Base-by-base conservation (phyloP, 129 eudicot species). In the Flaveria linearis region DNA sequence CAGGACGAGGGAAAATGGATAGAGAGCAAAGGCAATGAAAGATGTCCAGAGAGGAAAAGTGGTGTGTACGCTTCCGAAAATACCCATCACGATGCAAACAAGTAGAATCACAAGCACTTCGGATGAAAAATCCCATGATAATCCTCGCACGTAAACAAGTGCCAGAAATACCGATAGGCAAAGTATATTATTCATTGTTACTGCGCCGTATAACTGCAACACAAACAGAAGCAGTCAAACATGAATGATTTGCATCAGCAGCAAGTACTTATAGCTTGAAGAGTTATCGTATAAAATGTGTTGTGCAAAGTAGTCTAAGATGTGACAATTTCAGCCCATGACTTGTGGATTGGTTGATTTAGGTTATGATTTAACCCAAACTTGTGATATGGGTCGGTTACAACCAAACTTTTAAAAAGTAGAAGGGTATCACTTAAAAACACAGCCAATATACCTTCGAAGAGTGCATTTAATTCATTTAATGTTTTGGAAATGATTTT, bases 21-120 rank as follows among this genome's bases (percentile, higher is more conserved):
- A 92, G 23, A 92, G 88, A n/a, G 64, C n/a, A 80, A 92, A 92
- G 26, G 97, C 97, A 28, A 92, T 46, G 41, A 85, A 69, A 36
- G 93, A 64, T 45, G 97, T 92, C 97, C 96, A 92, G 5, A 92
- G 78, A 39, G 97, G 97, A 58, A 92, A 92, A 51, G 97, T 87
- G 45, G 93, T 92, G 23, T 96, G 89, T 45, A 84, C 14, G 77
- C 97, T 89, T 68, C 88, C 97, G 20, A 92, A 82, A 8, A 77
- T 81, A 15, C 96, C 96, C 92, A 89, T 86, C 68, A 92, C 82
- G 63, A 89, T 17, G 85, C 97, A 92, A 25, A 92, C 96, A 30
- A 92, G 80, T 56, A 92, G 61, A 51, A 89, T 89, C 36, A 92
- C 85, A 57, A 92, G 83, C 33, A 92, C 97, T 77, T 92, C 97